phyloP scores from a whole-genome alignment of 176 grass and related monocot species.

The Oryza glumipatula region DNA sequence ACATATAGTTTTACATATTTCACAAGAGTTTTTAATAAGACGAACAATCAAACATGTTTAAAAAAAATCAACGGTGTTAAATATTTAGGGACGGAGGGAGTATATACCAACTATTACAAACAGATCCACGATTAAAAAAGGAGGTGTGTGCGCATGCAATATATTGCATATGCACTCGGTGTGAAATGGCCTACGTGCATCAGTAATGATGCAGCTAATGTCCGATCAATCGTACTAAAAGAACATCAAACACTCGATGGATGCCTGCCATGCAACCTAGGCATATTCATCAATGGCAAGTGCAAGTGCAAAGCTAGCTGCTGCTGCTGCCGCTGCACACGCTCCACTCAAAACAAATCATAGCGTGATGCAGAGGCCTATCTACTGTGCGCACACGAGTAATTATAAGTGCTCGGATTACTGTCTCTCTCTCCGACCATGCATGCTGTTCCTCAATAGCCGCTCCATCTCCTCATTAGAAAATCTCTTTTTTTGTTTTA shows the following conservation, averaged over 20 bases:
- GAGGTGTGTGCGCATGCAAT: not conserved
- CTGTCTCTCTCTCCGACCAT: not conserved
- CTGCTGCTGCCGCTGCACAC: no score
- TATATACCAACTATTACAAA: no score
- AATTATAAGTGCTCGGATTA: not conserved
- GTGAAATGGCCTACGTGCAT: conserved; percentile 1
- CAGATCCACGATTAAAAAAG: no score
- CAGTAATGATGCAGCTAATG: not conserved
- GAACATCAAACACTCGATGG: not conserved
- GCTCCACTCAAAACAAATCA: not conserved
- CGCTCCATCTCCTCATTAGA: not conserved
- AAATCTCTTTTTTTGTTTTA: not conserved
- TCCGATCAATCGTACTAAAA: not conserved
- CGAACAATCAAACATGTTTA: no score
- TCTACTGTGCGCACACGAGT: not conserved
- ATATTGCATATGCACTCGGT: not conserved
- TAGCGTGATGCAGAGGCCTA: not conserved
- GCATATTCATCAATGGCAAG: not conserved
- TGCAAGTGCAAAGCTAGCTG: not conserved
- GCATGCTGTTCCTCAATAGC: not conserved
- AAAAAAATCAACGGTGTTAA: no score
- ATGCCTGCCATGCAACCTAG: not conserved
- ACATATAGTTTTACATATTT: no score
- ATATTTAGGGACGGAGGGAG: no score
- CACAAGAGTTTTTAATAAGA: no score